Evolutionary conservation across 805 yeast genomes (phyloP).

Genomic region (Candida berthetii): DNA sequence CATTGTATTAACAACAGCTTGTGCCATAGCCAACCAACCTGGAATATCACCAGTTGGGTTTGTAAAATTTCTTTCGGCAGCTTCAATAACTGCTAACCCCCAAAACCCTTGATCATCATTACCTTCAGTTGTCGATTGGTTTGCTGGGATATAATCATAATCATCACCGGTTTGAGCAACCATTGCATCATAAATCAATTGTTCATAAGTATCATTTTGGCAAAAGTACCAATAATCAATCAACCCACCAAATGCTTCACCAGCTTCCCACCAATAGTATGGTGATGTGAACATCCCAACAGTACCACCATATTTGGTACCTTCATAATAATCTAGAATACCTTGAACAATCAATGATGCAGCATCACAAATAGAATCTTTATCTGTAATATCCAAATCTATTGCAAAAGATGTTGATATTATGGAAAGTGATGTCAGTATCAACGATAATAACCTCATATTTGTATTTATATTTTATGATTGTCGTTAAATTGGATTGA

Average conservation of each 20-base stretch:
- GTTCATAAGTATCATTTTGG: conserved; percentile 60
- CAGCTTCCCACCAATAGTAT: conserved; percentile 92
- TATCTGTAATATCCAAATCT: conserved; percentile 30
- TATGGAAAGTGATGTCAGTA: neutral
- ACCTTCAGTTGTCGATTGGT: conserved; percentile 64
- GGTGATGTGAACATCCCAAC: conserved; percentile 70
- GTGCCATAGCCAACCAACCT: conserved; percentile 54
- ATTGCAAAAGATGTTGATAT: conserved; percentile 18
- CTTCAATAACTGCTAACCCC: conserved; percentile 63
- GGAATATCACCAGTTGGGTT: conserved; percentile 40
- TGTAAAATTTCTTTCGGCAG: conserved; percentile 56
- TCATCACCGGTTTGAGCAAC: conserved; percentile 38
- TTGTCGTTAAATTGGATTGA: no score
- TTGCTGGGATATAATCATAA: conserved; percentile 54
- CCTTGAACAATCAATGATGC: conserved; percentile 55
- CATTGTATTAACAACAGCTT: conserved; percentile 62
- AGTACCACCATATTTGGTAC: conserved; percentile 54
- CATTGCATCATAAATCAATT: conserved; percentile 51
- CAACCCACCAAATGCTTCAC: conserved; percentile 69
- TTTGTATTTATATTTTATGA: no score
- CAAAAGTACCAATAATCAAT: conserved; percentile 72
- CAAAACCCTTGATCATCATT: conserved; percentile 74
- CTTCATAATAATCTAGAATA: conserved; percentile 66
- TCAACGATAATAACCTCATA: no score
- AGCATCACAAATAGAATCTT: conserved; percentile 48